phyloP scores from a whole-genome alignment of 768 basidiomycete species.

The Tephrocybe sp. region DNA sequence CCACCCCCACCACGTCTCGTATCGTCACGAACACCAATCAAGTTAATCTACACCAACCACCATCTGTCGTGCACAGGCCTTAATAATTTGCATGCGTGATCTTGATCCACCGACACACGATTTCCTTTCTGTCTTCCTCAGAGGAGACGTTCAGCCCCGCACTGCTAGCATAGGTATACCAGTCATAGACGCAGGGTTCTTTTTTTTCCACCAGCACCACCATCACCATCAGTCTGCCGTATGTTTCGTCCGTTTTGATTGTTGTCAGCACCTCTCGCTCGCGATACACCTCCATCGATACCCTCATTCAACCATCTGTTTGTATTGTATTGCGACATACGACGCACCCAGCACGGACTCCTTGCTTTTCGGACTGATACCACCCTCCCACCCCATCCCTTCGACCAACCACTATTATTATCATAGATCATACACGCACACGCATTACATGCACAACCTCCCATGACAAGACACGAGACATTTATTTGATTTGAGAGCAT shows the following conservation, averaged over 20 bases:
- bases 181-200: constrained; percentile 16
- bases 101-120: background rate
- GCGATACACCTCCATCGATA: constrained; percentile 6
- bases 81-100: background rate
- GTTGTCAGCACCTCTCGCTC: constrained; percentile 2
- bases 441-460: constrained; percentile 13
- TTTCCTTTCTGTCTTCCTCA: background rate
- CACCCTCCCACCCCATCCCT: background rate
- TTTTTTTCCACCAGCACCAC: background rate
- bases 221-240: background rate
- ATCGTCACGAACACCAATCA: too few relatives aligned
- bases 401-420: background rate
- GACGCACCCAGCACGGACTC: constrained; percentile 10
- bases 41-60: constrained; percentile 7
- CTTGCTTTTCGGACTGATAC: constrained; percentile 12
- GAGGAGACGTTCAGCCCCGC: background rate
- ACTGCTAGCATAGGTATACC: constrained; percentile 14
- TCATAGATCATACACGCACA: constrained; percentile 13
- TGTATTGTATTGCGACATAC: constrained; percentile 13
- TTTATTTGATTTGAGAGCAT: constrained; percentile 19
- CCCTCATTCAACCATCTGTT: background rate
- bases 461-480: constrained; percentile 11
- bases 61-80: constrained; percentile 5
- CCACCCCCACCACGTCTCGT: constrained; percentile 43
- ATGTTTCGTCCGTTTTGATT: constrained; percentile 8